phyloP scores from a whole-genome alignment of 768 basidiomycete species.

The Phylloporus rhodoxanthus region DNA sequence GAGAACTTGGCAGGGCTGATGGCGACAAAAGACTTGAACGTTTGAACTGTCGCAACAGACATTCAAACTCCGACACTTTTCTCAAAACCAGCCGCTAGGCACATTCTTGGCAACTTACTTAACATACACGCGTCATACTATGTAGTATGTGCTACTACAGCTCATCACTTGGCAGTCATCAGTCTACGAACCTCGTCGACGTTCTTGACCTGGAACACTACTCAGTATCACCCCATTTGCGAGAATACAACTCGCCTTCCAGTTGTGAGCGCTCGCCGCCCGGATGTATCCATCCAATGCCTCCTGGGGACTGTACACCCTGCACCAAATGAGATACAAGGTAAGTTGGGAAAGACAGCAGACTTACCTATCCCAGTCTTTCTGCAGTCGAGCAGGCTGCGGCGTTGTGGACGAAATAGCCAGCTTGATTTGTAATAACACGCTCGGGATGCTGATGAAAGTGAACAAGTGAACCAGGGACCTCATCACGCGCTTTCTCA shows the following conservation, averaged over 20 bases:
- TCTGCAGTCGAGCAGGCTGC: not conserved
- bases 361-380: not conserved
- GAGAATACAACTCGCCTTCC: not conserved
- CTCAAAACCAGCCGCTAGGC: not conserved
- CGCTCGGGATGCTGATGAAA: not conserved
- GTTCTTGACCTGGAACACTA: not conserved
- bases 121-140: no score
- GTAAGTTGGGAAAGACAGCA: not conserved
- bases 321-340: not conserved
- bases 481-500: not conserved
- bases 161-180: no score
- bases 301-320: not conserved
- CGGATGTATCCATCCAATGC: not conserved
- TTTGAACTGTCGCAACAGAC: not conserved
- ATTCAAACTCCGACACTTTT: constrained; percentile 24
- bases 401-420: not conserved
- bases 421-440: not conserved
- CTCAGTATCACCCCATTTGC: not conserved
- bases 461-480: not conserved
- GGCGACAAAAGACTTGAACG: no score
- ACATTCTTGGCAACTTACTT: no score
- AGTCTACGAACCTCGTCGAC: constrained; percentile 15
- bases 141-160: no score
- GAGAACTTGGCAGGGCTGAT: constrained; percentile 1
- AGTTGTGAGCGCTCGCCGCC: not conserved